A percentile compares a stretch with the other conserved stretches of the same genome.
These are phyloP conservation scores for Berberis vulgaris DNA, from an alignment of 164 flowering plant species.

Conservation along the genomic window DNA sequence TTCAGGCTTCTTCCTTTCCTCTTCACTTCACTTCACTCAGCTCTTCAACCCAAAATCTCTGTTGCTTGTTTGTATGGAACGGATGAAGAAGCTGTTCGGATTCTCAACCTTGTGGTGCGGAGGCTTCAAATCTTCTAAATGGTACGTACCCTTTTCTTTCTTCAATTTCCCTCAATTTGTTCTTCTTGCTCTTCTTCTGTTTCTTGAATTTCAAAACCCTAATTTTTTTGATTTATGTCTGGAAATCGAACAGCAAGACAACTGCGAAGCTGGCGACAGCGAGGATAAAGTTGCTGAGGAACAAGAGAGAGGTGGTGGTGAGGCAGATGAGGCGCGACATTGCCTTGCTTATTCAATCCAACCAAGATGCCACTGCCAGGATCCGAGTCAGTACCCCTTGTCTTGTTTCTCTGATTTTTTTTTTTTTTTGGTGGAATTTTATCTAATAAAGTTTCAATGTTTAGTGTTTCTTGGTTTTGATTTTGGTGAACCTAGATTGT, in stretches of 20 bases:
- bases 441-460: too few relatives aligned
- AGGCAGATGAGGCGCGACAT: slow-evolving; percentile 92
- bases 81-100: slow-evolving; percentile 9
- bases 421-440: too few relatives aligned
- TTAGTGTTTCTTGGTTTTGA: too few relatives aligned
- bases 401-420: too few relatives aligned
- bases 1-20: too few relatives aligned
- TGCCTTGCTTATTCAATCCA: slow-evolving; percentile 78
- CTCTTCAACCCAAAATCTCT: too few relatives aligned
- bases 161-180: too few relatives aligned
- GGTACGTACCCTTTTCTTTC: slow-evolving; percentile 25
- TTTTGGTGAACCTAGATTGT: too few relatives aligned
- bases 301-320: slow-evolving; percentile 76
- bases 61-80: too few relatives aligned
- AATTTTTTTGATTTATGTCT: not conserved
- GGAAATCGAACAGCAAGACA: slow-evolving; percentile 47
- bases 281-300: slow-evolving; percentile 88
- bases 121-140: slow-evolving; percentile 79
- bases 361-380: slow-evolving; percentile 88
- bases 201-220: not conserved
- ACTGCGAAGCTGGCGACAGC: slow-evolving; percentile 24
- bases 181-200: too few relatives aligned
- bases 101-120: slow-evolving; percentile 35
- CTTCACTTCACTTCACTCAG: too few relatives aligned
- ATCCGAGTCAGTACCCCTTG: slow-evolving; percentile 42